phyloP scores from a whole-genome alignment of 2,329 filamentous ascomycete species.

The Tolypocladium guangdongense region DNA sequence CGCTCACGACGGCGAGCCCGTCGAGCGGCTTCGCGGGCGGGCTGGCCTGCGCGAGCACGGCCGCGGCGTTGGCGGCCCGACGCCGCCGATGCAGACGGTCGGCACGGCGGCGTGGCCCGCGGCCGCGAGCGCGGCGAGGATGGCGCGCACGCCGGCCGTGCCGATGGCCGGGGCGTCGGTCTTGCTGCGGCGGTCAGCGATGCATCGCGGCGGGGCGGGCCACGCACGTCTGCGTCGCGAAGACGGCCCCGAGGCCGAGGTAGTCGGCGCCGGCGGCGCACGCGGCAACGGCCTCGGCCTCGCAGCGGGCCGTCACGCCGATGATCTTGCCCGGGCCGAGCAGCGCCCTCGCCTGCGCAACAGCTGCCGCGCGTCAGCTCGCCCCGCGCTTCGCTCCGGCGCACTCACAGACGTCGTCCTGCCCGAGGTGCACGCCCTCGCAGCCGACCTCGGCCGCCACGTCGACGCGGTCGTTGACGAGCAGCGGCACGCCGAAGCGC shows the following conservation, averaged over 20 bases:
- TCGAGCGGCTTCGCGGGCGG: conserved; percentile 50
- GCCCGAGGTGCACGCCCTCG: conserved; percentile 88
- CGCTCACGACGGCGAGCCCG: conserved; percentile 82
- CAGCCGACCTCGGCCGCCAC: conserved; percentile 76
- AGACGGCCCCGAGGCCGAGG: conserved; percentile 83
- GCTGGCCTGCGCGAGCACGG: conserved; percentile 58
- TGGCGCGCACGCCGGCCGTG: conserved; percentile 40
- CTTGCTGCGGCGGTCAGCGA: conserved; percentile 34
- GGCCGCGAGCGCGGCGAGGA: conserved; percentile 44
- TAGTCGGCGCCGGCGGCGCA: conserved; percentile 75
- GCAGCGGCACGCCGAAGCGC: conserved; percentile 59
- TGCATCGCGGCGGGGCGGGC: too few relatives aligned
- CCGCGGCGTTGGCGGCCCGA: conserved; percentile 68
- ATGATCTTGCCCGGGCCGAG: conserved; percentile 73
- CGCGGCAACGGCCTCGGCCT: conserved; percentile 62
- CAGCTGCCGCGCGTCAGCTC: neutral
- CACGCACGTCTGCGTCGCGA: conserved; percentile 69
- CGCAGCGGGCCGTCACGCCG: conserved; percentile 71
- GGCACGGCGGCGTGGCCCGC: conserved; percentile 34
- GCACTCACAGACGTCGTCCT: conserved; percentile 73
- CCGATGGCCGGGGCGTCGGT: conserved; percentile 66
- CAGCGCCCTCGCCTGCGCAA: conserved; percentile 48
- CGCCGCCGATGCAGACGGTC: conserved; percentile 80
- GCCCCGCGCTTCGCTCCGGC: too few relatives aligned
- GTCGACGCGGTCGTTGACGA: conserved; percentile 90